Base-by-base conservation (phyloP, 805 yeast species). In the Barnettozyma vustinii region DNA sequence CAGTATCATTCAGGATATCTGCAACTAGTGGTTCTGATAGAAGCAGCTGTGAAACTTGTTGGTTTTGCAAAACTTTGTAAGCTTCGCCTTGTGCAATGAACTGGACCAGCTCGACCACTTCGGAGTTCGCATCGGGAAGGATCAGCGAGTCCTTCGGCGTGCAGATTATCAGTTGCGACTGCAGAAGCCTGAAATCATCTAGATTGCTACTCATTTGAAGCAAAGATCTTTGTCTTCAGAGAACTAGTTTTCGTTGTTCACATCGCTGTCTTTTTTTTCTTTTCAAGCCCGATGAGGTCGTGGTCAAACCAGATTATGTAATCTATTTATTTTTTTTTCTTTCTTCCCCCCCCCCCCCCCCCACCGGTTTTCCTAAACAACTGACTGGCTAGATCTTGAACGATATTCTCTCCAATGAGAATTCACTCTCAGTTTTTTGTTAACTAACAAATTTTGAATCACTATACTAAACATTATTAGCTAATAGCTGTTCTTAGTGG, bases 11-110 rank as follows among this genome's bases (percentile, higher is more conserved):
- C 21, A 25, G 25, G 2, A 48, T 35, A 10, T 19, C 16, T 15
- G 33, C n/a, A 9, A 40, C 20, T 5, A 21, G 13, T 1, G 37
- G 21, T 2, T 39, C 35, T 13, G 37, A n/a, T 1, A 25, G 16
- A 13, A 49, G 8, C 1, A 48, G 9, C 21, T 36, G n/a, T 16
- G 44, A 33, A 1, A 54, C 40, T 1, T n/a, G 21, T 15, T 52
- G 50, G 32, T 45, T 19, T 12, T 47, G 40, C 6, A 56, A 45
- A 1, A 56, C 56, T 39, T 58, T 54, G 36, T 50, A 48, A 26
- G 56, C 52, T 43, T 58, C 56, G 37, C 63, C 63, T 45, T 50
- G 46, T 5, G 56, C 46, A 21, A 63, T 44, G 19, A 44, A 45
- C 23, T 51, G 45, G 2, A 52, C 33, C 13, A 56, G 36, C 20